phyloP scores from a whole-genome alignment of 176 grass and related monocot genomes.

The Oryza punctata region DNA sequence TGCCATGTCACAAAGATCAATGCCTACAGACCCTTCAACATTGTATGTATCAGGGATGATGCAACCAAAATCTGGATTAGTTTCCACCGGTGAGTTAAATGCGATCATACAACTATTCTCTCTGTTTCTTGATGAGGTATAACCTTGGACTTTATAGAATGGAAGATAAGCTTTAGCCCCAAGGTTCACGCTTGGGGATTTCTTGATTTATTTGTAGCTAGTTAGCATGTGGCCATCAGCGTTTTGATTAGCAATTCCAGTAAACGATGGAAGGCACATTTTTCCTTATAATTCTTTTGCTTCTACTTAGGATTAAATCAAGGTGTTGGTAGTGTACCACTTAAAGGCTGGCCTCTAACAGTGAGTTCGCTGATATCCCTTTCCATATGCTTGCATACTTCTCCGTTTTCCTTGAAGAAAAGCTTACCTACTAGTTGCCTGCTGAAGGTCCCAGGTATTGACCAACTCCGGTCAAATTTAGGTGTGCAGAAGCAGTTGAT shows the following conservation, averaged over 20 bases:
- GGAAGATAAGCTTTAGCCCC: slow-evolving; percentile 4
- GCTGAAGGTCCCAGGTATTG: slow-evolving; percentile 78
- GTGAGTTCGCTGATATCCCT: slow-evolving; percentile 50
- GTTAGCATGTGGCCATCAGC: background rate
- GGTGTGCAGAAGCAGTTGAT: slow-evolving; percentile 83
- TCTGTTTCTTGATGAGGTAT: slow-evolving; percentile 2
- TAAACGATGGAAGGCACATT: background rate
- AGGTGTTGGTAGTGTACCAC: slow-evolving; percentile 80
- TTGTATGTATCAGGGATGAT: slow-evolving; percentile 65
- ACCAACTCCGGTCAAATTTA: slow-evolving; percentile 81
- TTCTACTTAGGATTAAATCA: slow-evolving; percentile 74
- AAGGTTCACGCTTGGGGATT: background rate
- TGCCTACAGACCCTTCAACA: slow-evolving; percentile 71
- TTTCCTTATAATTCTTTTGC: slow-evolving; percentile 41
- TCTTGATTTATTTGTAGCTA: slow-evolving; percentile 25
- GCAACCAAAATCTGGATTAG: slow-evolving; percentile 74
- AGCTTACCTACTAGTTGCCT: slow-evolving; percentile 42
- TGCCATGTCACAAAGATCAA: slow-evolving; percentile 61
- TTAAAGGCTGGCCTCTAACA: slow-evolving; percentile 96
- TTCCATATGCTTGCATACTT: slow-evolving; percentile 9
- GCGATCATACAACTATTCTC: slow-evolving; percentile 1
- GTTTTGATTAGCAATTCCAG: background rate
- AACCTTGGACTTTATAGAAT: slow-evolving; percentile 5
- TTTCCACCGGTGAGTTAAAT: slow-evolving; percentile 59
- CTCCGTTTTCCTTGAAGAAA: background rate